Evolutionary conservation across 768 basidiomycete genomes (phyloP), one percentile per base, ranked within the genome.

Genomic region (Mrakia blollopis): DNA sequence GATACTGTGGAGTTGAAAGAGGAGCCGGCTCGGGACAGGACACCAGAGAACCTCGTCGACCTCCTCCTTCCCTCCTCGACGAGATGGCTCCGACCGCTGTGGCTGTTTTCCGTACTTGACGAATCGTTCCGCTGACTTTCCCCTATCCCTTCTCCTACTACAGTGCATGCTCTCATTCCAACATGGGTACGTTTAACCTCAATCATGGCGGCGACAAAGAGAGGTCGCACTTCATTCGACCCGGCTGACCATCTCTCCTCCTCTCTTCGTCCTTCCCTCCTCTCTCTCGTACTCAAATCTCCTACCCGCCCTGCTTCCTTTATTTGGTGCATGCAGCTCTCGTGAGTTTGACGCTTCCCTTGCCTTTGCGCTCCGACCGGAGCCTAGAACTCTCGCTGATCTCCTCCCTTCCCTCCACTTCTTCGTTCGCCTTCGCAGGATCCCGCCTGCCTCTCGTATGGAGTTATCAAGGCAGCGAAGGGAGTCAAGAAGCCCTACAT

Each of bases 141-240:
- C 21, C 9, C 44, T 21, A 35, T 41, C 28, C 50, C 30, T 77
- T 39, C 37, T 71, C 9, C 14, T 21, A 35, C 13, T 75, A 68
- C 82, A 93, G 92, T 54, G 88, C 91, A 3, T 91, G 90, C 61
- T 92, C 92, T 5, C 94, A 97, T 82, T 91, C 94, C 81, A 98
- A 97, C 83, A 96, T 95, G 94, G 94, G 77, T 78, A 93, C 87
- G 87, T 96, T 80, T 16, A 81, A 80, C 79, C 80, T 79, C 37
- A 80, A 79, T 30, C 44, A n/a, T 21, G 0, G 41, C 28, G 7
- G 41, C 23, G 18, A n/a, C n/a, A 25, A 41, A 28, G 30, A 2
- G 41, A 70, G 2, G 41, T 21, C 65, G 35, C 39, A 0, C 21
- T 65, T 14, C 32, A 16, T 35, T 65, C 61, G 16, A 2, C 37